Evolutionary conservation across 2,329 filamentous ascomycete genomes (phyloP).

Genomic region (Fusarium decemcellulare): DNA sequence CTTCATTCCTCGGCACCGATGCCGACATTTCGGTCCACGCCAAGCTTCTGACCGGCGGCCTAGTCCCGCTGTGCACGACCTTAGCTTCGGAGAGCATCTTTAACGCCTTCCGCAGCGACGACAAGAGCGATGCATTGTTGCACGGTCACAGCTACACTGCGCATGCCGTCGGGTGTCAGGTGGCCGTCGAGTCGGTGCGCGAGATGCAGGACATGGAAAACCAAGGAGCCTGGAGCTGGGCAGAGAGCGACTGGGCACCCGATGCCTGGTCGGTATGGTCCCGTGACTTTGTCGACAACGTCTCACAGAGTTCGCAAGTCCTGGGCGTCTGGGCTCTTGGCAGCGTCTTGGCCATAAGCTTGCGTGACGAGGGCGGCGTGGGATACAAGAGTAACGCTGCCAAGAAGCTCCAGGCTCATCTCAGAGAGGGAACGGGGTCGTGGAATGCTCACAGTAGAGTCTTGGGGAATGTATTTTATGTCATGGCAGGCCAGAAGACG

Average conservation of each 20-base stretch:
- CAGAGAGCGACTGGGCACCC: slow-evolving; percentile 24
- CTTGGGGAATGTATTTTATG: slow-evolving; percentile 70
- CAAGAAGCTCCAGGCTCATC: slow-evolving; percentile 55
- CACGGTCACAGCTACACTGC: slow-evolving; percentile 93
- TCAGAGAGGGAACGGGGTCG: slow-evolving; percentile 47
- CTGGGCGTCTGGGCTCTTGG: slow-evolving; percentile 81
- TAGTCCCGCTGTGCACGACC: slow-evolving; percentile 83
- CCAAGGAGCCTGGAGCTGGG: slow-evolving; percentile 66
- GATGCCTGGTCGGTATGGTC: slow-evolving; percentile 80
- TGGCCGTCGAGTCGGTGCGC: slow-evolving; percentile 77
- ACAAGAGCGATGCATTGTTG: slow-evolving; percentile 84
- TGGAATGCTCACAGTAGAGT: slow-evolving; percentile 70
- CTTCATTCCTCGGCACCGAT: slow-evolving; percentile 76
- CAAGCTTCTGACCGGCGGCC: slow-evolving; percentile 85
- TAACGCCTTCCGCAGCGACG: slow-evolving; percentile 75
- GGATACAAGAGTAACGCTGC: slow-evolving; percentile 66
- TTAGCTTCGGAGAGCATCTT: slow-evolving; percentile 83
- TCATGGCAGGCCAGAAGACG: slow-evolving; percentile 69
- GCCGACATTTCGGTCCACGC: slow-evolving; percentile 87
- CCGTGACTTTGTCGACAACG: slow-evolving; percentile 66
- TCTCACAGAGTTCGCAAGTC: slow-evolving; percentile 72
- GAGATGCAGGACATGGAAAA: slow-evolving; percentile 72
- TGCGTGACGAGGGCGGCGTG: slow-evolving; percentile 57
- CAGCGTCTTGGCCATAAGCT: slow-evolving; percentile 77
- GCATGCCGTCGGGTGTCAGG: slow-evolving; percentile 84